phyloP scores from a whole-genome alignment of 1,284 basidiomycete species.

The Trametes versicolor region DNA sequence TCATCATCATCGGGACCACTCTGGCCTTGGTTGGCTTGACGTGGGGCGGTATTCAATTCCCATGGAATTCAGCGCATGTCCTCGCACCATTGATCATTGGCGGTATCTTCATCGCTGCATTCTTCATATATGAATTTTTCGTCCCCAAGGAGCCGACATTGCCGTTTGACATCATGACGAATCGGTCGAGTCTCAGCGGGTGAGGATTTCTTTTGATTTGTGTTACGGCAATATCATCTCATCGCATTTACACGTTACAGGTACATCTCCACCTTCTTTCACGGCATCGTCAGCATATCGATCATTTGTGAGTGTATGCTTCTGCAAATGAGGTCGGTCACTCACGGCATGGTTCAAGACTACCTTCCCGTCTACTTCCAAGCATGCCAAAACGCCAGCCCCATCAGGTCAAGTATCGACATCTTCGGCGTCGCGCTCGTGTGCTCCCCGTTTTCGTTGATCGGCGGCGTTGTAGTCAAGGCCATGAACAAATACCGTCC shows the following conservation, averaged over 20 bases:
- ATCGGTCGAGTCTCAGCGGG: slow-evolving; percentile 46
- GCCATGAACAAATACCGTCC: slow-evolving; percentile 26
- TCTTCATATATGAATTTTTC: slow-evolving; percentile 33
- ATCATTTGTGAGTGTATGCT: slow-evolving; percentile 25
- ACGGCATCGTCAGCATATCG: slow-evolving; percentile 18
- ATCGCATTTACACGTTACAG: too few relatives aligned
- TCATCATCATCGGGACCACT: slow-evolving; percentile 41
- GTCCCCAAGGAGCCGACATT: slow-evolving; percentile 28
- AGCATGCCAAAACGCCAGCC: slow-evolving; percentile 14
- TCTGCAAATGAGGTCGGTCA: too few relatives aligned
- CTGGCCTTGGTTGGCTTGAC: slow-evolving; percentile 29
- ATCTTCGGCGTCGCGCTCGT: slow-evolving; percentile 19
- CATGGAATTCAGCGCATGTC: slow-evolving; percentile 33
- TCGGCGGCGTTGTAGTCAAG: slow-evolving; percentile 27
- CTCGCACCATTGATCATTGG: slow-evolving; percentile 37
- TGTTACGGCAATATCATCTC: too few relatives aligned
- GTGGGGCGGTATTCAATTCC: slow-evolving; percentile 26
- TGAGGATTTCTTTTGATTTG: too few relatives aligned
- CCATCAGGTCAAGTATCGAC: slow-evolving; percentile 19
- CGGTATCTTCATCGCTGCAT: slow-evolving; percentile 16
- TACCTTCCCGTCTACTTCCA: slow-evolving; percentile 34
- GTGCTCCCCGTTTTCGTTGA: slow-evolving; percentile 14
- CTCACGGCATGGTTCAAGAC: slow-evolving; percentile 12
- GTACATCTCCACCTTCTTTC: slow-evolving; percentile 37
- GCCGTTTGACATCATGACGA: slow-evolving; percentile 42